Percentiles rank a stretch among this genome's conserved stretches.
Conservation (phyloP, 306 rosid genomes). For the Glycine soja region DNA sequence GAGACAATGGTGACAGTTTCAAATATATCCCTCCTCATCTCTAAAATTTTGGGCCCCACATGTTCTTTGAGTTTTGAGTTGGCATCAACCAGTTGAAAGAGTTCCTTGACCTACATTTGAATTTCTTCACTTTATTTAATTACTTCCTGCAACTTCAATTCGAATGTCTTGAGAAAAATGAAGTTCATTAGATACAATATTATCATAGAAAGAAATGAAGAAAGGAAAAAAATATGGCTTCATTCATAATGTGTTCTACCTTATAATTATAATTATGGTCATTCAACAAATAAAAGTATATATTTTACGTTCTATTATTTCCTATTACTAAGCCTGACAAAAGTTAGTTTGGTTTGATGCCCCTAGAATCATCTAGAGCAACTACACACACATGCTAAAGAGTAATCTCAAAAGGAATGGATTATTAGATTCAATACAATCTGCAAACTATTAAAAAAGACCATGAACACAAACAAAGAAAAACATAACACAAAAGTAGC, state of each 20-base stretch:
- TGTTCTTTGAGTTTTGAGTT: constrained; percentile 70
- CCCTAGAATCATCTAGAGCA: constrained; percentile 7
- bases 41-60: constrained; percentile 58
- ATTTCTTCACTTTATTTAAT: constrained; percentile 66
- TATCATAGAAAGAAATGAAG: constrained; percentile 18
- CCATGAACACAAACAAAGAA: not conserved
- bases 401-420: constrained; percentile 10
- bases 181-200: constrained; percentile 29
- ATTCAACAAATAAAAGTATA: not conserved
- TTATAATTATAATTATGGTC: not conserved
- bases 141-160: constrained; percentile 71
- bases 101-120: constrained; percentile 58
- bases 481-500: no score
- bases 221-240: not conserved
- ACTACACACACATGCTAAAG: not conserved
- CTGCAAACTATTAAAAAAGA: not conserved
- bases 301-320: no score
- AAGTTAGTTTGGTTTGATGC: constrained; percentile 1
- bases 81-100: constrained; percentile 63
- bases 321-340: no score
- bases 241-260: not conserved
- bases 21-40: constrained; percentile 64
- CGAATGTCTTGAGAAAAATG: constrained; percentile 60
- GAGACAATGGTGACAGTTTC: constrained; percentile 66
- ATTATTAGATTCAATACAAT: not conserved